Base-by-base conservation (phyloP, 352 stramenopile genomes). In the Phytophthora ramorum region DNA sequence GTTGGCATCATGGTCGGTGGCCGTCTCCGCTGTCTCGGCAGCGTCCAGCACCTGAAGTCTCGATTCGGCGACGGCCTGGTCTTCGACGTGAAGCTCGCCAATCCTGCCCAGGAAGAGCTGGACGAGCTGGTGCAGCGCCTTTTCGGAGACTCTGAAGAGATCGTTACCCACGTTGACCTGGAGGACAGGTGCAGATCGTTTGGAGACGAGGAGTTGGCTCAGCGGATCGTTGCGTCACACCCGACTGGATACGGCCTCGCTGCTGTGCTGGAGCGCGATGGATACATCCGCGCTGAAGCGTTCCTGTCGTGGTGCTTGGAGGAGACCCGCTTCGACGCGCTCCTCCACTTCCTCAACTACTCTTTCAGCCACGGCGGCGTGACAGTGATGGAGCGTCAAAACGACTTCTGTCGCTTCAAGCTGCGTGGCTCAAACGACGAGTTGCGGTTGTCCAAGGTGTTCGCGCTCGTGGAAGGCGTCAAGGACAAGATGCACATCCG, bases 1-100 rank as follows among this genome's bases (percentile, higher is more conserved):
- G 96, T 99, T n/a, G 96, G 89, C 6, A 99, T 99, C 52, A 98
- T 99, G 82, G 87, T 93, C 4, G 85, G 85, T 32, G 87, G 87
- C 50, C 83, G 78, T 12, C 53, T 95, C 28, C 83, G 83, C 16
- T 96, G 89, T 43, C 68, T 98, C 10, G 94, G 94, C 28, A 97
- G 76, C 41, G 73, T 94, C 0, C 88, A 99, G 81, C 96, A 99
- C 75, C 73, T 99, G 48, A 99, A 99, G 79, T 76, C 69, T 46
- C 58, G 69, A 0, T 76, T 76, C 17, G 69, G 69, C 4, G 69
- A 76, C 52, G 97, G 95, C 6, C 96, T 97, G 40, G 82, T 98
- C 54, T 74, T 98, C 41, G 89, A 98, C 20, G 64, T 89, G 9
- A 87, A 87, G 57, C 63, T 89, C 19, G 61, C 62, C 0, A 70